Base-by-base conservation (phyloP, 345 rosid species). In the Abelmoschus esculentus region DNA sequence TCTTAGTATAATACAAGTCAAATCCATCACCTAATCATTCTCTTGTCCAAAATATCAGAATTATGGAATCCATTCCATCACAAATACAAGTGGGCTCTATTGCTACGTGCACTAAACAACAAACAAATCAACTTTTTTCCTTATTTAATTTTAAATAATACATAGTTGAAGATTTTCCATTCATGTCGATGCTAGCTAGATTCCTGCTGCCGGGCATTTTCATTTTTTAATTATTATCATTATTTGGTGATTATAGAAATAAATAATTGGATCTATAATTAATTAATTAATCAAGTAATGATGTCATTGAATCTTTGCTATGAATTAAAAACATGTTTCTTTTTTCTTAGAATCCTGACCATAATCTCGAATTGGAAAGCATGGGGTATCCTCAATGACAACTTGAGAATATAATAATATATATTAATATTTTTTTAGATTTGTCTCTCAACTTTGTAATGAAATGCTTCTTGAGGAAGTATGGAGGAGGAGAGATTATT, bases 1-100 rank as follows among this genome's bases (percentile, higher is more conserved):
- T 17, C 38, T 69, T 57, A 26, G 38, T 69, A 57, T 14, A 15
- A 68, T 31, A 14, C 6, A 0, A 13, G 12, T 18, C 60, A 70
- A 69, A 69, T 66, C 72, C 50, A 67, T 13, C 66, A 22, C 52
- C 49, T 44, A 67, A 74, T 78, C 75, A 78, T 61, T 74, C 66
- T 67, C n/a, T 71, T 67, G 54, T 14, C 52, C 59, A 60, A 38
- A 55, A 61, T 2, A 46, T 18, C 14, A 28, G 14, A 47, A 29
- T 66, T 7, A 47, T 29, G 69, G 58, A 61, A 54, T 28, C 62
- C 50, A 60, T 60, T 42, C 4, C 57, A 53, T 53, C 54, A 40
- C 28, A 40, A 44, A 53, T 9, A 53, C 6, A 19, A 29, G 63
- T 68, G 63, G 62, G 69, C 62, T 34, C 28, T 3, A 8, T 13